Evolutionary conservation across 2,329 filamentous ascomycete species (phyloP).

Genomic region (Neopestalotiopsis sp.): DNA sequence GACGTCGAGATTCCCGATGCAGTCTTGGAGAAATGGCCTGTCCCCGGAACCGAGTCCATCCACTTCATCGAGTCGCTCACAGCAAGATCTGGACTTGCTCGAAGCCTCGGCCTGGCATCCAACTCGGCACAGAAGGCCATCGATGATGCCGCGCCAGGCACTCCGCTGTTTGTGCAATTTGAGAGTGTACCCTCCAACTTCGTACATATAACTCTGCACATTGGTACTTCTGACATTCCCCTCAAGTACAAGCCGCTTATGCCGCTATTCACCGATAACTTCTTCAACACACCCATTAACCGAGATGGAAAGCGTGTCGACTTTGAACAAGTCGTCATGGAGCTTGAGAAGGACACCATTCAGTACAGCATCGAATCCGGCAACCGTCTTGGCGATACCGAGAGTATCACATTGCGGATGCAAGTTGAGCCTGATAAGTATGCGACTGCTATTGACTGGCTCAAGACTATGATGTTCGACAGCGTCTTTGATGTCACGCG

Average conservation of each 20-base stretch:
- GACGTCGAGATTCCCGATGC: conserved; percentile 83
- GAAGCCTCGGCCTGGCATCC: conserved; percentile 67
- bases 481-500: conserved; percentile 80
- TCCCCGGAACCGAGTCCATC: conserved; percentile 87
- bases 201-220: conserved; percentile 79
- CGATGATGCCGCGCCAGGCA: conserved; percentile 65
- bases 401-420: conserved; percentile 82
- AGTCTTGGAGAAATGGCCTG: conserved; percentile 79
- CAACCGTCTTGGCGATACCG: conserved; percentile 73
- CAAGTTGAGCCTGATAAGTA: conserved; percentile 91
- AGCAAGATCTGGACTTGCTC: conserved; percentile 80
- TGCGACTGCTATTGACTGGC: conserved; percentile 78
- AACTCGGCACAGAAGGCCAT: conserved; percentile 78
- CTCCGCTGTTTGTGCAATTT: conserved; percentile 94
- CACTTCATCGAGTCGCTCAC: conserved; percentile 91
- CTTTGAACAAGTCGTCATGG: conserved; percentile 91
- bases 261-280: conserved; percentile 84
- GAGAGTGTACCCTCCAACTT: conserved; percentile 95
- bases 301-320: conserved; percentile 77
- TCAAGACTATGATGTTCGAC: conserved; percentile 85
- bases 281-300: conserved; percentile 89
- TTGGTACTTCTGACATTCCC: conserved; percentile 79
- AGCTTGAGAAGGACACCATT: conserved; percentile 90
- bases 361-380: conserved; percentile 77
- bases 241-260: conserved; percentile 85